Percentiles rank a stretch among this genome's conserved stretches.
Evolutionary conservation across 2,329 filamentous ascomycete genomes (phyloP).

Genomic region (Cryphonectria parasitica): DNA sequence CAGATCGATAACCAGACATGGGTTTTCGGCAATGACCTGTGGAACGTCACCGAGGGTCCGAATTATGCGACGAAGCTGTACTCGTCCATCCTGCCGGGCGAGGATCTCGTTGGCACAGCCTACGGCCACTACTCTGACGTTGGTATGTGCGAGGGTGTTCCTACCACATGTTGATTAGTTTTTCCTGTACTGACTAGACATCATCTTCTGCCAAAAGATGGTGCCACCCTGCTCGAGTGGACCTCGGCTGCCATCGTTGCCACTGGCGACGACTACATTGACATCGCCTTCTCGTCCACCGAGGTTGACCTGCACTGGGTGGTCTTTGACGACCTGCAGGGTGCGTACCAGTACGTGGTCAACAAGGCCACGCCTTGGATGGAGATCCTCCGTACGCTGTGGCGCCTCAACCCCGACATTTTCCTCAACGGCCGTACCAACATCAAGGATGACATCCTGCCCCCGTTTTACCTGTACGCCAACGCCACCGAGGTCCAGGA

Average conservation of each 20-base stretch:
- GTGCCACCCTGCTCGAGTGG: conserved; percentile 50
- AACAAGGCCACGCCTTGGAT: conserved; percentile 52
- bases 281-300: conserved; percentile 50
- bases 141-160: conserved; percentile 28
- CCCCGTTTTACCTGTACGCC: conserved; percentile 47
- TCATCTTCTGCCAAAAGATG: conserved; percentile 39
- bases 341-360: conserved; percentile 61
- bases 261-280: conserved; percentile 41
- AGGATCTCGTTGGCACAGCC: conserved; percentile 37
- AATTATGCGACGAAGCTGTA: conserved; percentile 30
- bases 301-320: conserved; percentile 58
- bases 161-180: neutral
- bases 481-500: conserved; percentile 54
- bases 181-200: neutral
- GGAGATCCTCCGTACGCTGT: conserved; percentile 55
- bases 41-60: conserved; percentile 35
- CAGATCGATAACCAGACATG: conserved; percentile 36
- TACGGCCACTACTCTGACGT: conserved; percentile 40
- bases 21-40: conserved; percentile 40
- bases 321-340: conserved; percentile 50
- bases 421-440: conserved; percentile 52
- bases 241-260: conserved; percentile 49
- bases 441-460: conserved; percentile 49
- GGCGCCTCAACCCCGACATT: conserved; percentile 52
- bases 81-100: conserved; percentile 34